Evolutionary conservation across 208 protist species (phyloP).

Genomic region (Trypanosomatidae sp.): DNA sequence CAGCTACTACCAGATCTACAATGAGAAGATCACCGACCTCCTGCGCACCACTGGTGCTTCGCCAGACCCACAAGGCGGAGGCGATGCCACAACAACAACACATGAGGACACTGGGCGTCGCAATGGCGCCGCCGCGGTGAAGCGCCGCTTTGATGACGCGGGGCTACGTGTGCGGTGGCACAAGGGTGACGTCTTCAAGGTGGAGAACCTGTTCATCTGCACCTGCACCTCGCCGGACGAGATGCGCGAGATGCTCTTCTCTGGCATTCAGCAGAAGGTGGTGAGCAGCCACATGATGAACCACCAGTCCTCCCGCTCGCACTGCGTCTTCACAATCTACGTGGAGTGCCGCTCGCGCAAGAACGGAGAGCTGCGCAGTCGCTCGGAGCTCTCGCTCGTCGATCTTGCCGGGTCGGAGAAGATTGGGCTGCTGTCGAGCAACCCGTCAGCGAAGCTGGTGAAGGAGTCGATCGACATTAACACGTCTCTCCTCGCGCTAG

Average conservation of each 20-base stretch:
- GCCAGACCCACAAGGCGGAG: no score
- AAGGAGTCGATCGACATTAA: conserved; percentile 93
- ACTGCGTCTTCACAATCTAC: conserved; percentile 90
- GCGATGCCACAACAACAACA: no score
- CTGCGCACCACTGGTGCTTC: conserved; percentile 35
- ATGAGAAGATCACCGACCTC: conserved; percentile 87
- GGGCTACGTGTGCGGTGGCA: conserved; percentile 70
- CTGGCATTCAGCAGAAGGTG: conserved; percentile 70
- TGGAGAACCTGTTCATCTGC: conserved; percentile 89
- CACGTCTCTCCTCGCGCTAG: conserved; percentile 86
- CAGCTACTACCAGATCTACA: conserved; percentile 93
- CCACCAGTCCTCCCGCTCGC: conserved; percentile 90
- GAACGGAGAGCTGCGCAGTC: conserved; percentile 38
- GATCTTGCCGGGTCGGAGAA: conserved; percentile 93
- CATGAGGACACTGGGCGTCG: no score
- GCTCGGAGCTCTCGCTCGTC: conserved; percentile 83
- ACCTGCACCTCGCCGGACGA: conserved; percentile 63
- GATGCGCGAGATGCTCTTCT: conserved; percentile 79
- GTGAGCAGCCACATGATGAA: conserved; percentile 89
- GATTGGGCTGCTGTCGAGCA: conserved; percentile 48
- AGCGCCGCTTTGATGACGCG: no score
- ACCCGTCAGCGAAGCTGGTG: conserved; percentile 55
- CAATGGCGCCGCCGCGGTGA: no score
- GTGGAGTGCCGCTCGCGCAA: conserved; percentile 49
- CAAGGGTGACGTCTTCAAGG: conserved; percentile 68